Evolutionary conservation across 2,329 filamentous ascomycete genomes (phyloP), one percentile per base, ranked within the genome.

Genomic region (Botryotinia globosa): DNA sequence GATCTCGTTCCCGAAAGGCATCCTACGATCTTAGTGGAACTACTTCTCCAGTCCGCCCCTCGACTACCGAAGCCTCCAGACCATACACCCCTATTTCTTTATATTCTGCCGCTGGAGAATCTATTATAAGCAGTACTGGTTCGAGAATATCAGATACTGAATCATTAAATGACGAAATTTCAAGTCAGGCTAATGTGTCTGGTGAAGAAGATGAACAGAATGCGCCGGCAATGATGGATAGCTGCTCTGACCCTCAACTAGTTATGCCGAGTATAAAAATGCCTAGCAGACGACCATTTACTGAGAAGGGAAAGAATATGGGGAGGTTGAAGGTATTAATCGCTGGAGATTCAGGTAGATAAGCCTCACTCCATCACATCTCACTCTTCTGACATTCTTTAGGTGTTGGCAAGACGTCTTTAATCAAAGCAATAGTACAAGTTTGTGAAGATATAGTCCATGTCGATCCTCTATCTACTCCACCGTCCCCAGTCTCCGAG

Each of bases 231-330:
- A 81, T 84, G 80, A 76, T 82, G 75, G 79, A 90, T 87, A 80
- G 85, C 84, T 82, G 83, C 65, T 85, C 81, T 74, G 86, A 85
- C 58, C 91, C 92, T 37, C 94, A 98, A 81, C 87, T 99, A n/a
- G 93, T 99, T 74, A 99, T 99, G 96, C 96, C 96, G 8, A 97
- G 94, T 79, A 91, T 99, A 78, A 90, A 89, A 74, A 96, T 99
- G 88, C 95, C 96, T 5, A 92, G 89, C 74, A 90, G 96, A 67
- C 88, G 94, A 69, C 94, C 94, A 0, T 98, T 98, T 81, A 98
- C 96, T 0, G 89, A 92, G n/a, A 88, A 88, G 64, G 96, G 96
- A 25, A 95, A 92, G 83, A 87, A 87, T 48, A 88, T 98, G 81
- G 95, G 95, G 1, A 91, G 93, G 77, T 85, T 98, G 71, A 98